Conservation (phyloP, 805 yeast genomes). For the Spathaspora hagerdaliae region DNA sequence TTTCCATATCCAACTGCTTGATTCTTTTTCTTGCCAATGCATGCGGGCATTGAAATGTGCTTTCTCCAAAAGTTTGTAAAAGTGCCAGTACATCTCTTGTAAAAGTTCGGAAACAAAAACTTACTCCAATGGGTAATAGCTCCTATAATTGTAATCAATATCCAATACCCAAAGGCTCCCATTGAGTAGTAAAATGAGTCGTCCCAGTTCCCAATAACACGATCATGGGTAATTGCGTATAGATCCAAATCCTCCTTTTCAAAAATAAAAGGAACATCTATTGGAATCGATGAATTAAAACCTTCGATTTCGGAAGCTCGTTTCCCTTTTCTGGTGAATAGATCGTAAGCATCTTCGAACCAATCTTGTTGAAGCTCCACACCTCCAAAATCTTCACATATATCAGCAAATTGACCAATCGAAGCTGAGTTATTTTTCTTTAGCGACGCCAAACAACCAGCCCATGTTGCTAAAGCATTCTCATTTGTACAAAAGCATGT, state of each 20-base stretch:
- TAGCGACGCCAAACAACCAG: conserved; percentile 20
- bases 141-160: conserved; percentile 36
- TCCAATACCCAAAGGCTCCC: conserved; percentile 48
- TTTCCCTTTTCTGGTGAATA: conserved; percentile 13
- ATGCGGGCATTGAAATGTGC: conserved; percentile 27
- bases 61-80: conserved; percentile 19
- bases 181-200: conserved; percentile 26
- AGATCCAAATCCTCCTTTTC: conserved; percentile 9
- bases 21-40: conserved; percentile 32
- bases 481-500: conserved; percentile 21
- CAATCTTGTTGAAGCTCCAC: conserved; percentile 12
- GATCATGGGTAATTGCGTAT: conserved; percentile 11
- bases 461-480: conserved; percentile 24
- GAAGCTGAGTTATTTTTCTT: conserved; percentile 8
- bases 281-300: conserved; percentile 17
- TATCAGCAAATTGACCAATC: conserved; percentile 9
- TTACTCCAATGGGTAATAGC: conserved; percentile 40
- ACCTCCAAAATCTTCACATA: conserved; percentile 17
- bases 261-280: conserved; percentile 24
- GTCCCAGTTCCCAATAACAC: conserved; percentile 19
- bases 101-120: conserved; percentile 33
- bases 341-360: conserved; percentile 10
- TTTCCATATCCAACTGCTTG: conserved; percentile 5
- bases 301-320: conserved; percentile 14
- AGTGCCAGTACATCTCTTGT: conserved; percentile 25